Base-by-base conservation (phyloP, 495 filamentous ascomycete species). In the Pseudomonodictys pantanalensis region DNA sequence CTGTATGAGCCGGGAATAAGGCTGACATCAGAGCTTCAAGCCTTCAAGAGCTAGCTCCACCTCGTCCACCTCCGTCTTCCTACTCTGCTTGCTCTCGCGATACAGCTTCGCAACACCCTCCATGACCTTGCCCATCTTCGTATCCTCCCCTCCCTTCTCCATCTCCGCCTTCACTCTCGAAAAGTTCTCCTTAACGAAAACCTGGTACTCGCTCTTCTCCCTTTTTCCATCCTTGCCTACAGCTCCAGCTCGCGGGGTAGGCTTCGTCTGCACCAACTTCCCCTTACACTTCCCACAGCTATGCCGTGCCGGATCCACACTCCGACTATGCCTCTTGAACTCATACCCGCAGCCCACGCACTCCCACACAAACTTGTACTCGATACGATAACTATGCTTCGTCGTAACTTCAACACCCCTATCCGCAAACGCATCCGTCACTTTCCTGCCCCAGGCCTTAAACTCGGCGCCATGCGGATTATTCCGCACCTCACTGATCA, bases 281-380 rank as follows among this genome's bases (percentile, higher is more conserved):
- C 84, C 80, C 55, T 79, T 80, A 64, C 93, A 97, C 4, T 41
- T 65, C 2, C 90, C 88, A 72, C 93, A 97, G 7, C 76, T 76
- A 23, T 88, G 80, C 15, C 78, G 75, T 7, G 51, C 55, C 0
- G 85, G 76, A 67, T 96, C 81, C 42, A 97, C 85, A 58, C 87
- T 91, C 75, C 88, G 89, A 1, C 84, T 89, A 71, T 97, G 92
- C 3, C 92, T 79, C 60, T 88, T 85, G 66, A 84, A 92, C 66
- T 83, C 81, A 28, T 75, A 68, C 1, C 69, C 78, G 66, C 92
- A 97, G 17, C 55, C 76, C n/a, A 65, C 73, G 67, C 93, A 98
- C 26, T 76, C 69, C 92, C 95, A 97, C 23, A 89, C 72, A 72
- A 90, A 98, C 75, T 91, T 95, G 75, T 86, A 93, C 48, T 88